Evolutionary conservation across 768 basidiomycete species (phyloP), one percentile per base, ranked within the genome.

Genomic region (Phylloporus scabripes): DNA sequence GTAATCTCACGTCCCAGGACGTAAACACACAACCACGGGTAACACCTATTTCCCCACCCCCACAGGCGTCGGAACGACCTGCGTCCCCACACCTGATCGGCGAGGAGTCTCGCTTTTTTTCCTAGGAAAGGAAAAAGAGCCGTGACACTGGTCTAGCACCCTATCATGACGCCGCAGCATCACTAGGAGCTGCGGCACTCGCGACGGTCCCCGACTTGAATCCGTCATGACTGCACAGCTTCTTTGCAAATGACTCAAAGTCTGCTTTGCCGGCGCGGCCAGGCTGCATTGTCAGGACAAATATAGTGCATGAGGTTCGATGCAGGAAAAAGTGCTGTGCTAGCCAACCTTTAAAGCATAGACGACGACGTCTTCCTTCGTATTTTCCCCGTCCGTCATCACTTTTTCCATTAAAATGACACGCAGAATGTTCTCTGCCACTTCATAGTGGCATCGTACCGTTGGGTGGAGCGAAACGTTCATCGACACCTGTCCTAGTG

Each of bases 401-500:
- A 69, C 51, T 7, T 68, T 62, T 61, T 84, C 82, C 55, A 78
- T 79, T 45, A 79, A 59, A 23, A 79, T 70, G 6, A 85, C 61
- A 18, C 82, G 78, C 31, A 85, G 63, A 8, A 77, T 71, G 43
- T 72, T 72, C 50, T 84, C 82, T 32, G 74, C 72, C 17, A 70
- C 66, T 50, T 83, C 79, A 60, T 74, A 83, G 18, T 77, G 72
- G 53, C 80, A 83, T 37, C 81, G 76, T 37, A 85, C 72, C 8
- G 77, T 64, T 7, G 80, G 70, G 38, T 70, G 70, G 44, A 87
- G 60, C 20, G 76, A 75, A 37, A 82, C 69, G 58, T 83, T 85
- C 80, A 85, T 80, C 1, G 83, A 78, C 0, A 85, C 79, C 57
- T 85, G 80, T 72, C 80, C 79, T 24, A 86, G 64, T 0, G 82